A percentile compares a stretch with the other conserved stretches of the same genome.
These are phyloP conservation scores for Yueomyces sp. DNA, from an alignment of 805 yeast genomes.

Conservation along the genomic window DNA sequence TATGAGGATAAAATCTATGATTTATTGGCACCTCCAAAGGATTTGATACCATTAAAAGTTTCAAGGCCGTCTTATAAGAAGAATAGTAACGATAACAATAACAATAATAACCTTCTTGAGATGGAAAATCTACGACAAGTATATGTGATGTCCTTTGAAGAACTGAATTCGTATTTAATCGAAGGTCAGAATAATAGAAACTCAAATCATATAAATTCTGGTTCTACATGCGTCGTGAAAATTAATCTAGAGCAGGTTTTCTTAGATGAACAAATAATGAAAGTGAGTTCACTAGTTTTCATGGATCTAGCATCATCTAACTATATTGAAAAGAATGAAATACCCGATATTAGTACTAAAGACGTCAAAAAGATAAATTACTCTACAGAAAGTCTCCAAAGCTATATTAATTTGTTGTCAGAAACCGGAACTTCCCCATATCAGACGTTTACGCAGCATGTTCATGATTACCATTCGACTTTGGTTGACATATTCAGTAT, in stretches of 20 bases:
- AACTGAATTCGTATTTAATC: background rate
- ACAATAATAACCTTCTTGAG: conserved; percentile 30
- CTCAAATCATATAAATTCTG: background rate
- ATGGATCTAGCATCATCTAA: conserved; percentile 77
- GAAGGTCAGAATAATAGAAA: background rate
- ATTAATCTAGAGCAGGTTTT: conserved; percentile 53
- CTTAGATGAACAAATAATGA: conserved; percentile 22
- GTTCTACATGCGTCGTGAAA: conserved; percentile 66
- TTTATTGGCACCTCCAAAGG: conserved; percentile 35
- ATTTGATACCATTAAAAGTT: conserved; percentile 23
- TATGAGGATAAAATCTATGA: conserved; percentile 70
- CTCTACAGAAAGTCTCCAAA: conserved; percentile 65
- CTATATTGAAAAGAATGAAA: background rate
- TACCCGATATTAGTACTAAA: conserved; percentile 29
- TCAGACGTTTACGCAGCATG: background rate
- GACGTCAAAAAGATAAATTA: conserved; percentile 78
- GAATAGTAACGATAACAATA: conserved; percentile 17
- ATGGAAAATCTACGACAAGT: conserved; percentile 24
- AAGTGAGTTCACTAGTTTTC: conserved; percentile 45
- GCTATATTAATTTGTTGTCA: conserved; percentile 68
- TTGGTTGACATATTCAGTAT: conserved; percentile 68
- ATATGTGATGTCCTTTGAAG: conserved; percentile 1
- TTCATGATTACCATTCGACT: conserved; percentile 50
- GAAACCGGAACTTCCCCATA: background rate
- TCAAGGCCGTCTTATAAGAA: conserved; percentile 24